phyloP scores from a whole-genome alignment of 495 filamentous ascomycete genomes.

The Daldinia vernicosa region DNA sequence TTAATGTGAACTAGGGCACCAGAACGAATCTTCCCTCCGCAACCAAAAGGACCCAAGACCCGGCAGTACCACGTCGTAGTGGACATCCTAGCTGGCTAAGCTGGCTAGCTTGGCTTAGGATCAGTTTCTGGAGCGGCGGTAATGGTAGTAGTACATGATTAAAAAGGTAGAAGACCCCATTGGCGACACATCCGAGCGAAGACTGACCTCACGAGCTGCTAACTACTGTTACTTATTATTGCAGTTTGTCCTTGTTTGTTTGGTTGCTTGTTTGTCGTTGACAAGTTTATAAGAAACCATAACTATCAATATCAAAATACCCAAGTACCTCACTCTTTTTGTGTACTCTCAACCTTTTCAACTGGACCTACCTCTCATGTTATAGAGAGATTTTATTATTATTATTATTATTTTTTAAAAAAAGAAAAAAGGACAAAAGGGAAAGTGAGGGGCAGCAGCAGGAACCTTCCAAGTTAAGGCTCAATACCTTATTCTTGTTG shows the following conservation, averaged over 20 bases:
- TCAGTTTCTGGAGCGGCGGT: slow-evolving; percentile 20
- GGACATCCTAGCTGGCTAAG: slow-evolving; percentile 20
- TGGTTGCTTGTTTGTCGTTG: slow-evolving; percentile 3
- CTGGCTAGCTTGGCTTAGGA: slow-evolving; percentile 9
- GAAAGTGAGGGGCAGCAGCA: slow-evolving; percentile 1
- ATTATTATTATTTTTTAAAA: too few relatives aligned
- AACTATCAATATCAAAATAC: neutral
- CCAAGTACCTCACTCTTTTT: neutral
- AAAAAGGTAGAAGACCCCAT: slow-evolving; percentile 41
- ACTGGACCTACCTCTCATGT: neutral
- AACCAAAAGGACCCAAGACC: slow-evolving; percentile 29
- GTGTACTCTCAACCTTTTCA: slow-evolving; percentile 18
- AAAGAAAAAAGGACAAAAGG: slow-evolving; percentile 6
- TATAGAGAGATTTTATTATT: slow-evolving; percentile 2
- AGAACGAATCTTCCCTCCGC: slow-evolving; percentile 40
- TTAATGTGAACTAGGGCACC: slow-evolving; percentile 36
- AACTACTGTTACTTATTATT: neutral
- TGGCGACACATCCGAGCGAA: slow-evolving; percentile 28
- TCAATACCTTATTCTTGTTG: slow-evolving; percentile 1
- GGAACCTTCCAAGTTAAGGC: slow-evolving; percentile 13
- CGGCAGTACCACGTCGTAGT: slow-evolving; percentile 41
- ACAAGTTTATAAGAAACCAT: neutral
- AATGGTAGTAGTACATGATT: slow-evolving; percentile 36
- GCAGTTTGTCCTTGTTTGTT: neutral
- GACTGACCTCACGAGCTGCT: slow-evolving; percentile 25